These are phyloP conservation scores for Colletotrichum acutatum DNA, from an alignment of 2,329 filamentous ascomycete species.

Conservation along the genomic window DNA sequence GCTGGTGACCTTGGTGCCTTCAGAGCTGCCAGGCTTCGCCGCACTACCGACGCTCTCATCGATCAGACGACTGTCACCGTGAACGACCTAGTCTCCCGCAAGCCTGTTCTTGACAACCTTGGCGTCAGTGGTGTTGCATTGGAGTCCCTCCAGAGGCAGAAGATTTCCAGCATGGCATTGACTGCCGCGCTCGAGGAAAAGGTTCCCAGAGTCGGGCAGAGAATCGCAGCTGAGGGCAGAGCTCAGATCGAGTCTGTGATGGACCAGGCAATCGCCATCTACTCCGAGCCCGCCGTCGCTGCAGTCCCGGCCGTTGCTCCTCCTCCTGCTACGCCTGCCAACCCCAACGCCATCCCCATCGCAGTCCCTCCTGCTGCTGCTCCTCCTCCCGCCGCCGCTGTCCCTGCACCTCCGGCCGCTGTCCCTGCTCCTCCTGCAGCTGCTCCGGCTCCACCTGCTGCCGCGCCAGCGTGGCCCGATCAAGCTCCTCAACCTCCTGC, in stretches of 20 bases:
- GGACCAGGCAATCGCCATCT: conserved; percentile 37
- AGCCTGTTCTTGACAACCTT: conserved; percentile 41
- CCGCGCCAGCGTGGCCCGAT: neutral
- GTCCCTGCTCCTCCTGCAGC: neutral
- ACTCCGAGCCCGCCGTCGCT: conserved; percentile 25
- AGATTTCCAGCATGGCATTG: conserved; percentile 37
- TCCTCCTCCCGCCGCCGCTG: neutral
- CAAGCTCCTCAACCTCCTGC: neutral
- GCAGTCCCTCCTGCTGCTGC: neutral
- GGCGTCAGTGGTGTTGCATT: conserved; percentile 40
- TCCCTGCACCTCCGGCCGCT: neutral
- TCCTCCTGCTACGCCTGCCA: neutral
- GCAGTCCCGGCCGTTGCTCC: neutral
- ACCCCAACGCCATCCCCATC: neutral
- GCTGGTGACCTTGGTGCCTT: conserved; percentile 35
- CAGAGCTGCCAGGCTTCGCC: conserved; percentile 37
- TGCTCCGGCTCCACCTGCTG: neutral
- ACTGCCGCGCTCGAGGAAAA: conserved; percentile 41
- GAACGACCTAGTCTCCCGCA: conserved; percentile 39
- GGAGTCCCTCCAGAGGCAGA: conserved; percentile 39
- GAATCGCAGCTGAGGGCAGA: conserved; percentile 40
- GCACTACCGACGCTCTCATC: conserved; percentile 37
- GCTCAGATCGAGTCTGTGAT: conserved; percentile 39
- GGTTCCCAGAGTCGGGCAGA: conserved; percentile 41
- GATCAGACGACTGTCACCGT: conserved; percentile 39